Evolutionary conservation across 352 stramenopile species (phyloP), one percentile per base, ranked within the genome.

Genomic region (Phytophthora multivora): DNA sequence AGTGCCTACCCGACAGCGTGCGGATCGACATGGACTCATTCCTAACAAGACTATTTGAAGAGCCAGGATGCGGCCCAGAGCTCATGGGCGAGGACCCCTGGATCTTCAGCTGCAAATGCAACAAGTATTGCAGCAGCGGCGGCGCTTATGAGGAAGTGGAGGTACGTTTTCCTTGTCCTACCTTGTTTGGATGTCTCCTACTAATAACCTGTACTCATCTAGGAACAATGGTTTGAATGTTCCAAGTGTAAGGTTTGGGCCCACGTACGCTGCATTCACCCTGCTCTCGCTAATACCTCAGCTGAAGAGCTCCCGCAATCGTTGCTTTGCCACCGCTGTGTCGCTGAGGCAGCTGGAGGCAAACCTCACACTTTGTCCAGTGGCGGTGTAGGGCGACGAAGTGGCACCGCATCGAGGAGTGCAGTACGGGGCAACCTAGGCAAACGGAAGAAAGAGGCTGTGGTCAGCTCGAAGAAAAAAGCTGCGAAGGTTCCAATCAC

Each of bases 1-100:
- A 92, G 58, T 96, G 86, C 55, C 72, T 81, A 31, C 88, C 85
- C 4, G 80, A 93, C 48, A 93, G 80, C 16, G 88, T 96, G 13
- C 75, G 77, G 15, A 94, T 96, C 62, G 79, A 96, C 60, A 93
- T 96, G 82, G 85, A 95, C 46, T 66, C 69, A 10, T 95, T 96
- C 49, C 56, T 94, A 13, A 84, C 80, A 12, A 83, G 83, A 42
- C 47, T 91, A 5, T 93, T 93, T 52, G 28, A 68, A 43, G 71
- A 81, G 19, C 52, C 63, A 5, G 48, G 63, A 4, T 67, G 69
- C 21, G 55, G 45, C 16, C 56, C 67, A 12, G 66, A 77, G 11
- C 55, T 78, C 16, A 52, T 85, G 36, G 71, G 89, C 5, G 80
- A 75, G 2, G 77, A 88, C 30, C 73, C 81, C 21, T 93, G 84